These are phyloP conservation scores for Blastomyces parvus DNA, from an alignment of 2,329 filamentous ascomycete genomes.

Conservation along the genomic window DNA sequence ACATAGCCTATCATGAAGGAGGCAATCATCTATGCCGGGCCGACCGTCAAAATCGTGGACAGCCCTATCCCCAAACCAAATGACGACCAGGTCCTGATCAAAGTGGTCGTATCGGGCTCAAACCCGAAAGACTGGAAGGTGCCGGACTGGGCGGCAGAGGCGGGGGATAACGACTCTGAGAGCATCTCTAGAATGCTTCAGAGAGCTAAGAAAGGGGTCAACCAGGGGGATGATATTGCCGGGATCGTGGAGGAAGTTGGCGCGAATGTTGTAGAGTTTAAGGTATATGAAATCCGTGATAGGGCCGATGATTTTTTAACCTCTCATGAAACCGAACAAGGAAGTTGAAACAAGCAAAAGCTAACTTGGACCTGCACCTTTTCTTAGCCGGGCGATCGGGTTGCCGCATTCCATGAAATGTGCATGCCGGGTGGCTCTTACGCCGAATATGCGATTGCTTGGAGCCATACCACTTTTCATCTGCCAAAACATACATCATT, in stretches of 20 bases:
- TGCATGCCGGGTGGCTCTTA: conserved; percentile 42
- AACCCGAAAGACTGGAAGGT: conserved; percentile 44
- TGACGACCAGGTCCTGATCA: conserved; percentile 32
- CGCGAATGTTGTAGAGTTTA: conserved; percentile 44
- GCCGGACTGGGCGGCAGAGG: conserved; percentile 6
- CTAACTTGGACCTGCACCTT: not conserved
- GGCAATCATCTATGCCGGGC: conserved; percentile 15
- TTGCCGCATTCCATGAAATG: conserved; percentile 44
- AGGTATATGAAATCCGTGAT: no score
- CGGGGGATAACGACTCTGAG: not conserved
- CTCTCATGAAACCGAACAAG: no score
- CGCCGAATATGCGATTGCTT: conserved; percentile 49
- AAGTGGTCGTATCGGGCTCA: conserved; percentile 33
- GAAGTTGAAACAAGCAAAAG: not conserved
- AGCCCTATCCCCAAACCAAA: conserved; percentile 33
- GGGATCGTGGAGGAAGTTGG: conserved; percentile 45
- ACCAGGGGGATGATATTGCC: conserved; percentile 43
- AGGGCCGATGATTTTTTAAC: no score
- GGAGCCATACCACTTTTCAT: conserved; percentile 47
- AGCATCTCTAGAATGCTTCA: conserved; percentile 14
- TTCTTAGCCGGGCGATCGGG: conserved; percentile 44
- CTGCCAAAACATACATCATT: conserved; percentile 43
- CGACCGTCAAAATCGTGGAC: conserved; percentile 33
- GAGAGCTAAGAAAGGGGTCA: conserved; percentile 14
- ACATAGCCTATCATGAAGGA: not conserved